Evolutionary conservation across 2,329 filamentous ascomycete genomes (phyloP).

Genomic region (Penicillium polonicum): DNA sequence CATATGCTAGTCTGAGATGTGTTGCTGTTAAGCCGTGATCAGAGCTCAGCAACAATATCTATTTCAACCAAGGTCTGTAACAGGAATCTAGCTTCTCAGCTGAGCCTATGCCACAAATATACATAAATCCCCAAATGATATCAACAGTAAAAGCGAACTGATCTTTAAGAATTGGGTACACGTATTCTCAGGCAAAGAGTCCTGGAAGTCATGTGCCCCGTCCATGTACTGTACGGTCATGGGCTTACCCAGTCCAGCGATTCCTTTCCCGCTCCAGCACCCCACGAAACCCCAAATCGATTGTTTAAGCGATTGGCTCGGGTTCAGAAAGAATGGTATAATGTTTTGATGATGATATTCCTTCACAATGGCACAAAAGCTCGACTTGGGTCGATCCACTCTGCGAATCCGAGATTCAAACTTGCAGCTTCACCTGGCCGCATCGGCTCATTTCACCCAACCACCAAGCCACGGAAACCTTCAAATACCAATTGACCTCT

Average conservation of each 20-base stretch:
- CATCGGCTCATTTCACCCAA: not conserved
- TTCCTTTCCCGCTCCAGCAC: not conserved
- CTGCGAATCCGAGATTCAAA: conserved; percentile 2
- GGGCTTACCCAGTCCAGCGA: not conserved
- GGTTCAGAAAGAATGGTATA: not conserved
- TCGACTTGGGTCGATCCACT: conserved; percentile 7
- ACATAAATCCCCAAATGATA: not conserved
- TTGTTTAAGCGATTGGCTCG: not conserved
- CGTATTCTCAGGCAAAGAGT: not conserved
- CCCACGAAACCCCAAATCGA: not conserved
- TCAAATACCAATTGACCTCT: not conserved
- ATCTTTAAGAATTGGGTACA: not conserved
- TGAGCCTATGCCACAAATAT: not conserved
- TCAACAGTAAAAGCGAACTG: not conserved
- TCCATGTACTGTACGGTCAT: not conserved
- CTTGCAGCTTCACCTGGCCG: conserved; percentile 3
- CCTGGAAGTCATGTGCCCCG: not conserved
- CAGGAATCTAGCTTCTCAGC: too few relatives aligned
- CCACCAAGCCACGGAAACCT: not conserved
- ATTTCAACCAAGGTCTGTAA: not conserved
- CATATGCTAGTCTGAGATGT: conserved; percentile 5
- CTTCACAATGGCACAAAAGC: conserved; percentile 21
- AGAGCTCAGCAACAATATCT: conserved; percentile 6
- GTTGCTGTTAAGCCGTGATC: conserved; percentile 5
- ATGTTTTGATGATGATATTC: not conserved